phyloP scores from a whole-genome alignment of 352 stramenopile genomes.

The Saprolegnia parasitica region DNA sequence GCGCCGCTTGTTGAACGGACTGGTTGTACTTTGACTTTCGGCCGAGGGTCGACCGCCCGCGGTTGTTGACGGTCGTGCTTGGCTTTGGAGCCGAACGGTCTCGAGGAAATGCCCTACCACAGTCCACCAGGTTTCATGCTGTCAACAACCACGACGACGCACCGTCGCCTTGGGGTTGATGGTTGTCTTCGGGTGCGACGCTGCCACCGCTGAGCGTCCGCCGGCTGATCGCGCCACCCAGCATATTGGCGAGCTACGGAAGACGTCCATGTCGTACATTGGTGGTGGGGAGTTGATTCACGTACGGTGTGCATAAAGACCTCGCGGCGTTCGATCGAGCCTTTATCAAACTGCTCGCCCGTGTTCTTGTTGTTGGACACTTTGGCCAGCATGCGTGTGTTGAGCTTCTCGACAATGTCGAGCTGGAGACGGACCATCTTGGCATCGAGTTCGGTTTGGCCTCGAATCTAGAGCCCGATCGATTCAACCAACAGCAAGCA shows the following conservation, averaged over 20 bases:
- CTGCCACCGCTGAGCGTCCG: slow-evolving; percentile 42
- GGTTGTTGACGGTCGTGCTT: slow-evolving; percentile 3
- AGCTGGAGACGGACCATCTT: slow-evolving; percentile 63
- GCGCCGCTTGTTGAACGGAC: slow-evolving; percentile 13
- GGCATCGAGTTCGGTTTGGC: slow-evolving; percentile 4
- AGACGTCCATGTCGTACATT: background rate
- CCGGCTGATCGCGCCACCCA: slow-evolving; percentile 65
- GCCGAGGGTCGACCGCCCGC: slow-evolving; percentile 11
- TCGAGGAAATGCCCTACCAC: slow-evolving; percentile 18
- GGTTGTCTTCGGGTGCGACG: slow-evolving; percentile 30
- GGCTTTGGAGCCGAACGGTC: slow-evolving; percentile 18
- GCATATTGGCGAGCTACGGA: slow-evolving; percentile 58
- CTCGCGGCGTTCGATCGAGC: slow-evolving; percentile 64
- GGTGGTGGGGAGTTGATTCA: background rate
- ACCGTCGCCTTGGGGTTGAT: slow-evolving; percentile 29
- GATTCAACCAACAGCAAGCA: too few species aligned
- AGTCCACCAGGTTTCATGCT: background rate
- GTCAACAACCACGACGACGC: background rate
- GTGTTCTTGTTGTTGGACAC: slow-evolving; percentile 90
- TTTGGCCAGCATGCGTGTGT: slow-evolving; percentile 72
- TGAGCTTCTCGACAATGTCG: slow-evolving; percentile 65
- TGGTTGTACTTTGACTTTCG: slow-evolving; percentile 5
- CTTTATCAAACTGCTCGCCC: slow-evolving; percentile 83
- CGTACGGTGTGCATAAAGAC: slow-evolving; percentile 63
- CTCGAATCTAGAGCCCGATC: background rate